Evolutionary conservation across 2,329 filamentous ascomycete species (phyloP), one percentile per base, ranked within the genome.

Genomic region (Penicillium sp.): DNA sequence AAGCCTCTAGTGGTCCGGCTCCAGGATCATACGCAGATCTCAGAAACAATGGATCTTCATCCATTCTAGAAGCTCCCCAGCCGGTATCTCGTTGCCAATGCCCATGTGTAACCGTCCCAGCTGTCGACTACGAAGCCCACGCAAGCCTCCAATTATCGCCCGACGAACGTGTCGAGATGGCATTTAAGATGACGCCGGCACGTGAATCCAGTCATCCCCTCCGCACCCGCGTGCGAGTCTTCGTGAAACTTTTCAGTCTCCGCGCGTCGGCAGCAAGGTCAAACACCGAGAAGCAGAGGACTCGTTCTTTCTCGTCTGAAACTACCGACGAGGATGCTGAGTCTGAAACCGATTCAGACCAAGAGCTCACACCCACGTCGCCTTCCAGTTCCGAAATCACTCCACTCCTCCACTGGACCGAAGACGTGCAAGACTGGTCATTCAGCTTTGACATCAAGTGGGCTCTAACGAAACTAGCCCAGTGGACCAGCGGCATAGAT

Each of bases 191-290:
- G 24, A 13, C 42, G 1, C 42, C 43, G 2, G 41, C 35, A 10
- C 43, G 35, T 6, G 41, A 43, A 3, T 17, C 38, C 0, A 37
- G n/a, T 2, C 52, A 54, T 38, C 37, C 42, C 0, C 44, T 59
- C 1, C 52, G 48, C 7, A 57, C 48, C 1, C 26, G 52, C 8
- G 43, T 59, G 0, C 43, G 39, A 8, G 34, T 59, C 3, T 40
- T 59, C 7, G 52, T 57, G 1, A 55, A 48, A 6, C 43, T 59
- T 3, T 28, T 59, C 1, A 49, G 44, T 19, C 35, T 59, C 2
- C 50, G 52, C 1, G 40, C 55, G 4, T 54, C 55, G 2, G 55
- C 43, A 4, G 42, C 46, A 15, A 24, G 34, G 21, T 33, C 50
- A 3, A 34, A 19, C 8, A 24, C 33, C 3, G 43, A 41, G 10